Evolutionary conservation across 305 asterid genomes (phyloP).

Genomic region (Plantago coronopus): DNA sequence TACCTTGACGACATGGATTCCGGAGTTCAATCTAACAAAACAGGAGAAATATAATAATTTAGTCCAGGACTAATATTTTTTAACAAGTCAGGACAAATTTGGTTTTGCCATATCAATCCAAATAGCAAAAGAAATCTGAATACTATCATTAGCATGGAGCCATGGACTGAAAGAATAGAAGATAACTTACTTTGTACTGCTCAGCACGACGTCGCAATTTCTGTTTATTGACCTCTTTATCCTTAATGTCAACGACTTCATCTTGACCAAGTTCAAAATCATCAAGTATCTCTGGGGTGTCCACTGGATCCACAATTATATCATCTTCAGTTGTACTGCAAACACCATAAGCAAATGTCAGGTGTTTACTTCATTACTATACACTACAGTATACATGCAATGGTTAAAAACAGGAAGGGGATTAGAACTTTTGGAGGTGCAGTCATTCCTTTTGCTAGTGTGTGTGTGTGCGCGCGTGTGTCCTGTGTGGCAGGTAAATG

Average conservation of each 20-base stretch:
- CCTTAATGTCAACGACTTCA: constrained; percentile 76
- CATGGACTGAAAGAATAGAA: constrained; percentile 10
- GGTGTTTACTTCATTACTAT: too few species aligned
- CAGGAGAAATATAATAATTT: constrained; percentile 22
- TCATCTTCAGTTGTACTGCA: constrained; percentile 88
- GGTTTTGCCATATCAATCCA: too few species aligned
- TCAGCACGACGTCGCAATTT: constrained; percentile 74
- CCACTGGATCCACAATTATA: constrained; percentile 69
- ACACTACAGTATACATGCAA: too few species aligned
- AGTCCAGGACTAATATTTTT: neutral
- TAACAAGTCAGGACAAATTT: too few species aligned
- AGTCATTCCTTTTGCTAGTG: neutral
- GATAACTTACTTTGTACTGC: constrained; percentile 61
- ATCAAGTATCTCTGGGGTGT: constrained; percentile 78
- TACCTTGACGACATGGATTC: constrained; percentile 88
- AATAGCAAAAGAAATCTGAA: constrained; percentile 1
- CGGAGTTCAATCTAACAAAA: constrained; percentile 64
- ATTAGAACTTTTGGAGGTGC: too few species aligned
- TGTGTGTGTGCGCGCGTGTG: neutral
- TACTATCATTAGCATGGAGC: neutral
- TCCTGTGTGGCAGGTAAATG: neutral
- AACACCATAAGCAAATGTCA: constrained; percentile 1
- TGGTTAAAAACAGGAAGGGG: too few species aligned
- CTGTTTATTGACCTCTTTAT: constrained; percentile 74
- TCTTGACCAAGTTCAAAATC: constrained; percentile 89